Percentiles rank a stretch among this genome's conserved stretches.
Conservation (phyloP, 495 filamentous ascomycete genomes). For the Neurospora sp. region DNA sequence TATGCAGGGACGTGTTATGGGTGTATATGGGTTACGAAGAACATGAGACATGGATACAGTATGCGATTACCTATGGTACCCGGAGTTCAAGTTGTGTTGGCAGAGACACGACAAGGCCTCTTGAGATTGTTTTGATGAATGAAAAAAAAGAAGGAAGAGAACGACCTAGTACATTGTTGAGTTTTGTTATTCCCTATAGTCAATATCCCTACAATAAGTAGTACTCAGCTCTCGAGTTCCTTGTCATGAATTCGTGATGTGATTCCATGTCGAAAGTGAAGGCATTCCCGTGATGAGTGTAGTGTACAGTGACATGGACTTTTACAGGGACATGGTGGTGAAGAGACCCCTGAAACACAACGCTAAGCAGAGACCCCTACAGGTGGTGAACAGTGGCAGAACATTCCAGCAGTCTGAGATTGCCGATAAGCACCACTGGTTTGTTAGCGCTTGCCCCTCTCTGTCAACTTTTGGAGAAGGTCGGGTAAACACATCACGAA, state of each 20-base stretch:
- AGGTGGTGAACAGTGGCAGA: constrained; percentile 7
- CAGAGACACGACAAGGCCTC: neutral
- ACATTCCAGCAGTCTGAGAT: neutral
- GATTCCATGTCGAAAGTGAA: neutral
- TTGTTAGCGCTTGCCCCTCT: neutral
- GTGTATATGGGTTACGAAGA: neutral
- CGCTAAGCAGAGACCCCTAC: neutral
- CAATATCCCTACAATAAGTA: neutral
- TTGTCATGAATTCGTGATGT: neutral
- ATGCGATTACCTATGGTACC: neutral
- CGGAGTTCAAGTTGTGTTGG: neutral
- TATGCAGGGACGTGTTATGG: neutral
- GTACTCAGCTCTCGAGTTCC: neutral
- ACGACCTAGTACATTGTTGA: neutral
- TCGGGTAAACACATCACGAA: neutral
- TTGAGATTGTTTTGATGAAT: neutral
- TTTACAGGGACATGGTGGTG: neutral
- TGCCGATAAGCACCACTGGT: neutral
- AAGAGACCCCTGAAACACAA: neutral
- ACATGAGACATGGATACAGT: constrained; percentile 1
- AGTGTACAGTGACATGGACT: neutral
- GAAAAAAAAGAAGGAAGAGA: neutral
- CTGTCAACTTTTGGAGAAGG: neutral
- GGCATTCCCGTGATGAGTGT: neutral
- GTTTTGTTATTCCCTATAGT: neutral